These are phyloP conservation scores for Taiozyma sp. DNA, from an alignment of 1,139 yeast genomes.

Conservation along the genomic window DNA sequence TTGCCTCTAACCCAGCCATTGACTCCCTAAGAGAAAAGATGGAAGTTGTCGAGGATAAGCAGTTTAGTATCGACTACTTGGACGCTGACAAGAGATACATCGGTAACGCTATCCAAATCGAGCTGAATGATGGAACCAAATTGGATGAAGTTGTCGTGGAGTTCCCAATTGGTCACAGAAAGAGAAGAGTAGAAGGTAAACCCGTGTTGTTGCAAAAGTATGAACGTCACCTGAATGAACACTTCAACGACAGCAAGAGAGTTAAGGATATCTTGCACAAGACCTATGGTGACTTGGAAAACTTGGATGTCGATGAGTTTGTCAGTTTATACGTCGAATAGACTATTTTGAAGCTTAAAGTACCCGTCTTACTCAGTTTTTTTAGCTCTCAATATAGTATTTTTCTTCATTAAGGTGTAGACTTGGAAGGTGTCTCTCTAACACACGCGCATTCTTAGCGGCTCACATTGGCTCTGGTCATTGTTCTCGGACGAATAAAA, in stretches of 20 bases:
- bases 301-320: conserved; percentile 44
- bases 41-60: conserved; percentile 46
- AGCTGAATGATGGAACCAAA: conserved; percentile 48
- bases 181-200: conserved; percentile 54
- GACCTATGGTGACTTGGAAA: conserved; percentile 32
- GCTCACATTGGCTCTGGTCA: neutral
- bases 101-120: conserved; percentile 48
- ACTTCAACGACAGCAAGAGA: conserved; percentile 32
- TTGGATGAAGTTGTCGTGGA: conserved; percentile 50
- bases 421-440: neutral
- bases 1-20: conserved; percentile 48
- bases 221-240: conserved; percentile 43
- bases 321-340: conserved; percentile 34
- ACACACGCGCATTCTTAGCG: neutral
- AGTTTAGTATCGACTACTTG: conserved; percentile 47
- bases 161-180: conserved; percentile 55
- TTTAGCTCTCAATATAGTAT: neutral
- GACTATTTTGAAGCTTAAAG: neutral
- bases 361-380: neutral
- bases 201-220: conserved; percentile 48
- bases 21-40: conserved; percentile 50
- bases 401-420: neutral
- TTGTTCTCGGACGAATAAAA: too few species aligned
- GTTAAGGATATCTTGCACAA: conserved; percentile 35
- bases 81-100: conserved; percentile 53